Percentiles rank a stretch among this genome's conserved stretches.
phyloP scores from a whole-genome alignment of 176 grass and related monocot genomes.

The Zea luxurians region DNA sequence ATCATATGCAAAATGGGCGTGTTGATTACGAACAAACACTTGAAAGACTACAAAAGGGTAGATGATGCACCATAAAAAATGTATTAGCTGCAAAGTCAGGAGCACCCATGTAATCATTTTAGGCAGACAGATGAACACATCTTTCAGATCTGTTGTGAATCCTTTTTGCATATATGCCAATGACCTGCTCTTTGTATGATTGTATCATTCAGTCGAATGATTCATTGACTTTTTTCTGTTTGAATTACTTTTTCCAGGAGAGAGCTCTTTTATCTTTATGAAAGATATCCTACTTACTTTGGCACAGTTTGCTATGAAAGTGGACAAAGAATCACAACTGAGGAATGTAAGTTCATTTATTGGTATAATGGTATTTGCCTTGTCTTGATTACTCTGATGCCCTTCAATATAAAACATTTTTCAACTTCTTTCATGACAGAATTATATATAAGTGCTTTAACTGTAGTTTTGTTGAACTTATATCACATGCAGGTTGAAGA shows the following conservation, averaged over 20 bases:
- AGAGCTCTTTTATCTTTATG: slow-evolving; percentile 68
- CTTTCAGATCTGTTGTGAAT: neutral
- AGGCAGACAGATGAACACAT: neutral
- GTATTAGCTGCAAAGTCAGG: slow-evolving; percentile 2
- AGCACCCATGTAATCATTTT: slow-evolving; percentile 12
- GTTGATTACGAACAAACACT: slow-evolving; percentile 1
- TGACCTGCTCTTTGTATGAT: slow-evolving; percentile 14
- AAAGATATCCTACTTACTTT: slow-evolving; percentile 83
- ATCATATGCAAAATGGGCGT: slow-evolving; percentile 1
- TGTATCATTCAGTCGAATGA: neutral
- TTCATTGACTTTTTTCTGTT: slow-evolving; percentile 23
- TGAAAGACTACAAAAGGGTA: neutral
- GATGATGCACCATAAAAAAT: slow-evolving; percentile 4
- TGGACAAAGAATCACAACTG: slow-evolving; percentile 47
- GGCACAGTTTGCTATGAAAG: slow-evolving; percentile 40
- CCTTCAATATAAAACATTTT: neutral
- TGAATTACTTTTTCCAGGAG: slow-evolving; percentile 44
- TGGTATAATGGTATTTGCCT: neutral
- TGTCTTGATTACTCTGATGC: slow-evolving; percentile 26
- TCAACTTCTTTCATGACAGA: slow-evolving; percentile 28
- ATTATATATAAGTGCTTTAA: slow-evolving; percentile 2
- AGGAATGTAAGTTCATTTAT: slow-evolving; percentile 62
- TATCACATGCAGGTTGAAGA: slow-evolving; percentile 65
- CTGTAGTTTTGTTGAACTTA: slow-evolving; percentile 29
- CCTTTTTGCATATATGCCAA: slow-evolving; percentile 21